phyloP scores from a whole-genome alignment of 306 rosid species.

The Carpinus viminea region DNA sequence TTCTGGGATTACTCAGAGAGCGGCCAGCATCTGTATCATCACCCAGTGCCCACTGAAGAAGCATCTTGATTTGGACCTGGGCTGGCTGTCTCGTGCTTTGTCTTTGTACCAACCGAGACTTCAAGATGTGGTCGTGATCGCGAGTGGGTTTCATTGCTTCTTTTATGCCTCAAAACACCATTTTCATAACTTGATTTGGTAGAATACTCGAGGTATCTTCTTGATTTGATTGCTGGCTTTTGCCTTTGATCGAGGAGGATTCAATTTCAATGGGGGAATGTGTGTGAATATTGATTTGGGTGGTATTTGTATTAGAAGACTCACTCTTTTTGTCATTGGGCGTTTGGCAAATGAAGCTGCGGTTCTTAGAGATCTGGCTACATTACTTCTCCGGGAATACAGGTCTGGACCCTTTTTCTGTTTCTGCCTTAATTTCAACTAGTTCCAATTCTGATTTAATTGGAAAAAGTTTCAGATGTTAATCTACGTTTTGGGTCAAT shows the following conservation, averaged over 20 bases:
- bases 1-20: slow-evolving; percentile 48
- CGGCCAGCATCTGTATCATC: slow-evolving; percentile 23
- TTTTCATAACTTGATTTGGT: slow-evolving; percentile 4
- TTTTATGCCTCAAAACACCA: slow-evolving; percentile 15
- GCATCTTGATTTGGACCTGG: slow-evolving; percentile 39
- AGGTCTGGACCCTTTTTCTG: slow-evolving; percentile 32
- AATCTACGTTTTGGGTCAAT: slow-evolving; percentile 25
- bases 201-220: not conserved
- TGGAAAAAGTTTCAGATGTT: slow-evolving; percentile 30
- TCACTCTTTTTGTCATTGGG: slow-evolving; percentile 39
- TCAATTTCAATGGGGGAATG: slow-evolving; percentile 47
- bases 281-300: slow-evolving; percentile 41
- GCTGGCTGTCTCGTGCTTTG: slow-evolving; percentile 13
- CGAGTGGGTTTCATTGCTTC: slow-evolving; percentile 25
- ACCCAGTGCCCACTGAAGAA: slow-evolving; percentile 32
- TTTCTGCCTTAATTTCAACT: slow-evolving; percentile 17
- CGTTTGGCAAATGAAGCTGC: slow-evolving; percentile 66
- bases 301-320: slow-evolving; percentile 37
- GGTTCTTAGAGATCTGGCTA: slow-evolving; percentile 55
- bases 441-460: slow-evolving; percentile 20
- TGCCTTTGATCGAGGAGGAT: slow-evolving; percentile 14
- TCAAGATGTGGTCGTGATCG: slow-evolving; percentile 31
- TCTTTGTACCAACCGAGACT: slow-evolving; percentile 25
- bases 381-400: slow-evolving; percentile 42
- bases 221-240: slow-evolving; percentile 32